Percentiles rank a stretch among this genome's conserved stretches.
Conservation (phyloP, 1,284 basidiomycete species). For the Inonotus hispidus region DNA sequence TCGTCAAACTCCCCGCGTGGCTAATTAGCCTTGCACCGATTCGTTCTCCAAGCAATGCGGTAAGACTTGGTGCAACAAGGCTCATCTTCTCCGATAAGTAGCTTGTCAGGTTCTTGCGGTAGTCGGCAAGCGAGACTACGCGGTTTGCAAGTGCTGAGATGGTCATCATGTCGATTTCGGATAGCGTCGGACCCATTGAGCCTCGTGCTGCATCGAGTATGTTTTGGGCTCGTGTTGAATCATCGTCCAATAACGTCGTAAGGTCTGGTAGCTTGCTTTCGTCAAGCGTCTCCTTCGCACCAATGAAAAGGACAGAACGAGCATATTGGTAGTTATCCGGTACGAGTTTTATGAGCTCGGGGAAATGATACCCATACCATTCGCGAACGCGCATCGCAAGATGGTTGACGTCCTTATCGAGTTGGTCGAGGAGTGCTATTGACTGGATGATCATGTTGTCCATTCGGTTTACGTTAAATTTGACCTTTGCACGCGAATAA, state of each 20-base stretch:
- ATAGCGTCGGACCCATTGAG: slow-evolving; percentile 93
- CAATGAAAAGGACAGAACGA: slow-evolving; percentile 82
- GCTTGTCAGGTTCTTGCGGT: slow-evolving; percentile 86
- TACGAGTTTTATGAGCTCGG: slow-evolving; percentile 92
- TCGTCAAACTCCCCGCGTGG: slow-evolving; percentile 96
- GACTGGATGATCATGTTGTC: slow-evolving; percentile 99
- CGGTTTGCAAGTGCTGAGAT: slow-evolving; percentile 90
- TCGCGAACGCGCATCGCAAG: slow-evolving; percentile 98
- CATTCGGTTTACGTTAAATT: slow-evolving; percentile 99
- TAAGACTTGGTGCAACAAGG: slow-evolving; percentile 92
- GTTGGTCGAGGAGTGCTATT: slow-evolving; percentile 95
- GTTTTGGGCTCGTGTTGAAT: slow-evolving; percentile 86
- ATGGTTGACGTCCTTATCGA: slow-evolving; percentile 99
- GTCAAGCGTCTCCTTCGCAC: slow-evolving; percentile 77
- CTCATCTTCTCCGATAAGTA: slow-evolving; percentile 99
- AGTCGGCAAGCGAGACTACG: slow-evolving; percentile 89
- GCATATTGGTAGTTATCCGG: slow-evolving; percentile 97
- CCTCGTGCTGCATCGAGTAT: slow-evolving; percentile 91
- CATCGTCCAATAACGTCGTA: slow-evolving; percentile 80
- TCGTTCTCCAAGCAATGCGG: slow-evolving; percentile 91
- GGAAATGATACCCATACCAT: slow-evolving; percentile 99
- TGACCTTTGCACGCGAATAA: slow-evolving; percentile 96
- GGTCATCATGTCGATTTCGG: slow-evolving; percentile 95
- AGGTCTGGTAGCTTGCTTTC: slow-evolving; percentile 82
- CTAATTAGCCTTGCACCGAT: slow-evolving; percentile 95